Evolutionary conservation across 2,329 filamentous ascomycete species (phyloP).

Genomic region (Phialophora tarda): DNA sequence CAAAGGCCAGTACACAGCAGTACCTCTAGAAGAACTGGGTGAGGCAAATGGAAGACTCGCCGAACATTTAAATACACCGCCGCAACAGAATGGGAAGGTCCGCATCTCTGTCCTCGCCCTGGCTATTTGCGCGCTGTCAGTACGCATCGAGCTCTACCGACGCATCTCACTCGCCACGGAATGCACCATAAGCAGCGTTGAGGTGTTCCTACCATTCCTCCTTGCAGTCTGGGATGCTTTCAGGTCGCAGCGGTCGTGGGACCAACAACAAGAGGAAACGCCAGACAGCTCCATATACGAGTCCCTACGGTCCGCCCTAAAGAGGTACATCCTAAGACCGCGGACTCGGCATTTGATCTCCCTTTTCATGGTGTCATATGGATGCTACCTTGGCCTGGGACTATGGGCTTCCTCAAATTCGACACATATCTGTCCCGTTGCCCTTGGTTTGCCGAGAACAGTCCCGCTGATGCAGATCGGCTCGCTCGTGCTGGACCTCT

Average conservation of each 20-base stretch:
- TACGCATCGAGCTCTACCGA: conserved; percentile 50
- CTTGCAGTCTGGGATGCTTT: conserved; percentile 51
- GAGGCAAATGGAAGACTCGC: conserved; percentile 20
- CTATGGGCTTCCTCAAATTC: conserved; percentile 49
- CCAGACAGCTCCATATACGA: conserved; percentile 33
- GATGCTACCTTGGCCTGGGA: conserved; percentile 47
- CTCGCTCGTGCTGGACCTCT: conserved; percentile 50
- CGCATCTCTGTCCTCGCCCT: conserved; percentile 33
- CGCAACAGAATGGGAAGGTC: conserved; percentile 27
- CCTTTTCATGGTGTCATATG: conserved; percentile 47
- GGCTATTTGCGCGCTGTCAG: conserved; percentile 40
- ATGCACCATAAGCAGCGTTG: conserved; percentile 46
- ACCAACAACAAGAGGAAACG: conserved; percentile 34
- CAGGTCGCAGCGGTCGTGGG: conserved; percentile 43
- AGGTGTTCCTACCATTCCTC: conserved; percentile 48
- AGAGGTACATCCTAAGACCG: conserved; percentile 42
- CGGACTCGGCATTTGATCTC: conserved; percentile 49
- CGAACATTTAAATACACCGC: conserved; percentile 8
- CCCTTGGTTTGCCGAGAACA: conserved; percentile 43
- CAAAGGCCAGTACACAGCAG: conserved; percentile 20
- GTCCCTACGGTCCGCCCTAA: conserved; percentile 36
- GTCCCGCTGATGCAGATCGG: conserved; percentile 49
- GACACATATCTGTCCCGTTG: conserved; percentile 57
- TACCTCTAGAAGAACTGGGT: conserved; percentile 31
- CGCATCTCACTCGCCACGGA: conserved; percentile 50